Conservation (phyloP, 306 rosid genomes). For the Crataegus laevigata region DNA sequence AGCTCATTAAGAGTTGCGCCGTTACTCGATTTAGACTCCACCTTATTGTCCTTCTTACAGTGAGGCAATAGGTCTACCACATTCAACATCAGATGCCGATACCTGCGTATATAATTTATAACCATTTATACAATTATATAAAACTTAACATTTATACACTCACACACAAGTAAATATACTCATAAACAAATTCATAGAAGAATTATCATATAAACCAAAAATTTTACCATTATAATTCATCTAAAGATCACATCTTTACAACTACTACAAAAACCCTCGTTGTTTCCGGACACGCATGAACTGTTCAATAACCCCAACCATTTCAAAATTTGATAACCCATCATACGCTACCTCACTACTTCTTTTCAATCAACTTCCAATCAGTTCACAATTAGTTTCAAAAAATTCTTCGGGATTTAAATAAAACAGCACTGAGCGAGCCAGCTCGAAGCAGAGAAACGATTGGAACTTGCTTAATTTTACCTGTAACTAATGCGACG, state of each 20-base stretch:
- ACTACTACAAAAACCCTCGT: background rate
- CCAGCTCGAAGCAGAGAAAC: background rate
- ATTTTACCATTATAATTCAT: background rate
- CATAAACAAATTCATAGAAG: background rate
- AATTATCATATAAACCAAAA: background rate
- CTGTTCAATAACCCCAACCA: background rate
- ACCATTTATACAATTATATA: background rate
- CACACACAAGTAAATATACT: background rate
- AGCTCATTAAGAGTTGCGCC: constrained; percentile 86
- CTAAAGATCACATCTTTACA: background rate
- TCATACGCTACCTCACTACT: background rate
- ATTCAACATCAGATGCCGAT: constrained; percentile 95
- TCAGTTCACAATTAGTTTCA: background rate
- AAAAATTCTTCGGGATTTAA: background rate
- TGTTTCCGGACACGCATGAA: background rate
- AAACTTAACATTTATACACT: background rate
- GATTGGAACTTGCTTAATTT: background rate
- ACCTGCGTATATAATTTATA: constrained; percentile 24
- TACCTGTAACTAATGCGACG: constrained; percentile 83
- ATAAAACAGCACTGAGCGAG: background rate
- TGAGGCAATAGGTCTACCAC: constrained; percentile 85
- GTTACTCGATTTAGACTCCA: constrained; percentile 77
- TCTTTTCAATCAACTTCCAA: background rate
- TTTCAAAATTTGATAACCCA: background rate
- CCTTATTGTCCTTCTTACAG: constrained; percentile 91